Conservation (phyloP, 768 basidiomycete genomes). For the Cyclocybe cylindracea region DNA sequence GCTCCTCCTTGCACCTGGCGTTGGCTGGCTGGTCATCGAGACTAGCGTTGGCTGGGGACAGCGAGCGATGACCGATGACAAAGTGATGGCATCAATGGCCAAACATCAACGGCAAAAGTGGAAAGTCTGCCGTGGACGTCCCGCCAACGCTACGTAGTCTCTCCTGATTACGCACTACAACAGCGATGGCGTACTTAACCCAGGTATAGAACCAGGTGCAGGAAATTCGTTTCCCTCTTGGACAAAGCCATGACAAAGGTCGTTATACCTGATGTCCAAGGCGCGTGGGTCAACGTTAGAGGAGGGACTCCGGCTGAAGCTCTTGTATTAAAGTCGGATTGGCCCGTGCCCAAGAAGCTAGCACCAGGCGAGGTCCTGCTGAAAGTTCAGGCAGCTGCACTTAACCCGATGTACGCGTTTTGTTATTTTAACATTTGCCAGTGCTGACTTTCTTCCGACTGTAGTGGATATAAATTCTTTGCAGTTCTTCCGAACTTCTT, state of each 20-base stretch:
- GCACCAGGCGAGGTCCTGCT: slow-evolving; percentile 33
- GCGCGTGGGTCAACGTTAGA: slow-evolving; percentile 38
- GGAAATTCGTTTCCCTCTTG: too few species aligned
- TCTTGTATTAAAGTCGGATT: slow-evolving; percentile 32
- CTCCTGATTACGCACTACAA: too few species aligned
- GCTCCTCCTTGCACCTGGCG: too few species aligned
- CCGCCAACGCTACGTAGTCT: too few species aligned
- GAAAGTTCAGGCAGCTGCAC: slow-evolving; percentile 44
- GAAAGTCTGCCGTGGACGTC: too few species aligned
- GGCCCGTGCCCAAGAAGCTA: slow-evolving; percentile 38
- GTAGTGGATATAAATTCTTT: slow-evolving; percentile 65
- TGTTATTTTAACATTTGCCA: background rate
- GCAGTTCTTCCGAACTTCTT: slow-evolving; percentile 45
- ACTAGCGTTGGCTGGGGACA: too few species aligned
- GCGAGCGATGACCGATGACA: too few species aligned
- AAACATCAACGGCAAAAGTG: too few species aligned
- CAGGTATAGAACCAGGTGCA: too few species aligned
- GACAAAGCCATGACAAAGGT: background rate
- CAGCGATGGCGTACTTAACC: too few species aligned
- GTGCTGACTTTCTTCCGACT: background rate
- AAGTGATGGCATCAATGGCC: too few species aligned
- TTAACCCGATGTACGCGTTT: slow-evolving; percentile 64
- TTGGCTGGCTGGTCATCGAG: too few species aligned
- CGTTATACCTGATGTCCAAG: slow-evolving; percentile 32
- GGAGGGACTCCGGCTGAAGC: slow-evolving; percentile 33